These are phyloP conservation scores for Heimioporus sp. DNA, from an alignment of 768 basidiomycete species.

Conservation along the genomic window DNA sequence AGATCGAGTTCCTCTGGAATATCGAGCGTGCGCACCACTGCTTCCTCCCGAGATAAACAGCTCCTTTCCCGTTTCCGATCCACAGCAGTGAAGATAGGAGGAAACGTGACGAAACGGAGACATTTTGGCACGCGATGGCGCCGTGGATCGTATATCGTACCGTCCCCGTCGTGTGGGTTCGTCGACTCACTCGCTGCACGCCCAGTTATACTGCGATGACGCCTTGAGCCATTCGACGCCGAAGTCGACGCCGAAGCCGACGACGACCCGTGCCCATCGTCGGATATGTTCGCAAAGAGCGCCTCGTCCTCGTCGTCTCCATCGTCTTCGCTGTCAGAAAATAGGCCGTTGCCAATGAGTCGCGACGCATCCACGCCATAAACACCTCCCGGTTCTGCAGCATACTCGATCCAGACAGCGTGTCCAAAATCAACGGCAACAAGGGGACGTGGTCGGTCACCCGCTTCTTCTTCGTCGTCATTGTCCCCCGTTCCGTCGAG, in stretches of 20 bases:
- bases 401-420: constrained; percentile 77
- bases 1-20: constrained; percentile 65
- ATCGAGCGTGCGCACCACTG: constrained; percentile 55
- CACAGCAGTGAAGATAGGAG: constrained; percentile 38
- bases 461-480: constrained; percentile 33
- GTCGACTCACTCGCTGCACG: constrained; percentile 5
- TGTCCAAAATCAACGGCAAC: constrained; percentile 89
- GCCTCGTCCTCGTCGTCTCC: constrained; percentile 20
- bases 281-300: constrained; percentile 7
- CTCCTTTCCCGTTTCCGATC: constrained; percentile 19
- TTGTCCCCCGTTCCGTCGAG: constrained; percentile 38
- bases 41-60: constrained; percentile 34
- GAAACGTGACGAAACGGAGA: constrained; percentile 71
- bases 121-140: constrained; percentile 42
- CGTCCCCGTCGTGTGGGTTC: constrained; percentile 17
- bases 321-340: constrained; percentile 30
- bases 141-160: constrained; percentile 22
- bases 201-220: neutral
- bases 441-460: constrained; percentile 60
- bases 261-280: neutral
- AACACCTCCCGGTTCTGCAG: constrained; percentile 30
- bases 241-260: constrained; percentile 1
- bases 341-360: constrained; percentile 23
- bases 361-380: constrained; percentile 29
- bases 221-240: constrained; percentile 1